Conservation (phyloP, 352 stramenopile species). For the Pythium scleroteichum region DNA sequence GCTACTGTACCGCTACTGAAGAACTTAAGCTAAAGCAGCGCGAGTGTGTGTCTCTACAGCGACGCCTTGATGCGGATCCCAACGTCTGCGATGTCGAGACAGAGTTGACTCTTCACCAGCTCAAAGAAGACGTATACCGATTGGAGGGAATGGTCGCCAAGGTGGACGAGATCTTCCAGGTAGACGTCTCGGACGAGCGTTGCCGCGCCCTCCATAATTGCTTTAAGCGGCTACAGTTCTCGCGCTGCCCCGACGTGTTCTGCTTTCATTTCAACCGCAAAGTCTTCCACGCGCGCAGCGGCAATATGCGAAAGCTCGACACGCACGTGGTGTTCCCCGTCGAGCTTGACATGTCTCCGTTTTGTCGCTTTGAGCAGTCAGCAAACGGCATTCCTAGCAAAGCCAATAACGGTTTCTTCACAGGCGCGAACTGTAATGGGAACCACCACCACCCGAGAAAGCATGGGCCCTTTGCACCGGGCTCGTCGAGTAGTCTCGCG, state of each 20-base stretch:
- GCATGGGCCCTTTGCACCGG: neutral
- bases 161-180: constrained; percentile 22
- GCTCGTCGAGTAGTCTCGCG: constrained; percentile 8
- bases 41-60: constrained; percentile 23
- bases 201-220: constrained; percentile 43
- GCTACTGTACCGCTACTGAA: constrained; percentile 59
- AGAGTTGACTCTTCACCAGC: constrained; percentile 60
- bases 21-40: constrained; percentile 43
- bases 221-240: constrained; percentile 76
- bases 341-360: constrained; percentile 74
- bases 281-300: constrained; percentile 68
- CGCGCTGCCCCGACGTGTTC: constrained; percentile 77
- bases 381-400: constrained; percentile 4
- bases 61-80: constrained; percentile 26
- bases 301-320: constrained; percentile 73
- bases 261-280: constrained; percentile 90
- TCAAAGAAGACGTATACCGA: constrained; percentile 74
- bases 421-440: constrained; percentile 13
- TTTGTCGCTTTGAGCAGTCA: constrained; percentile 63
- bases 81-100: constrained; percentile 35
- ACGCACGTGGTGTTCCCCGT: constrained; percentile 81
- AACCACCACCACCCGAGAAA: constrained; percentile 11
- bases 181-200: constrained; percentile 32
- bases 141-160: constrained; percentile 31
- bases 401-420: constrained; percentile 24